Percentiles rank a stretch among this genome's conserved stretches.
Conservation (phyloP, 495 filamentous ascomycete genomes). For the Aspergillus campestris region DNA sequence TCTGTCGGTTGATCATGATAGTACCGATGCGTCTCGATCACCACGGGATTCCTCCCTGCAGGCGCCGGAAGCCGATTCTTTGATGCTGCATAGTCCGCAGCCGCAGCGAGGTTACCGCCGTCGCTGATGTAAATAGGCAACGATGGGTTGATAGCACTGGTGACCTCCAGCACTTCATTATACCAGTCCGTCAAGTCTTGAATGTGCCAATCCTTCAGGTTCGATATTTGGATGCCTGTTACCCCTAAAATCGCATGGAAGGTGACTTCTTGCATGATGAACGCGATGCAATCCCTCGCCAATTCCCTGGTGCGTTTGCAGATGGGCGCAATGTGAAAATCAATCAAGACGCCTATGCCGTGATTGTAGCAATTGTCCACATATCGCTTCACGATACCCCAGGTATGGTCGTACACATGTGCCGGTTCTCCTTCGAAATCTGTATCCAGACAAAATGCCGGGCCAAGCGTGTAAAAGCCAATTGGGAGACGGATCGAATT, state of each 20-base stretch:
- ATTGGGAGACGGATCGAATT: slow-evolving; percentile 49
- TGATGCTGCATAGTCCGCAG: slow-evolving; percentile 26
- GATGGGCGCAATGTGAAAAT: slow-evolving; percentile 45
- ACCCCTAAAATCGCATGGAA: slow-evolving; percentile 30
- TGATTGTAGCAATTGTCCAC: slow-evolving; percentile 26
- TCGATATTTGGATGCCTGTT: slow-evolving; percentile 44
- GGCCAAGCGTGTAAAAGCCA: slow-evolving; percentile 46
- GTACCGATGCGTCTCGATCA: slow-evolving; percentile 50
- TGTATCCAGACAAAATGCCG: slow-evolving; percentile 36
- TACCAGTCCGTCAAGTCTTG: slow-evolving; percentile 47
- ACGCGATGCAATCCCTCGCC: slow-evolving; percentile 29
- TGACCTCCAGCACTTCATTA: slow-evolving; percentile 33
- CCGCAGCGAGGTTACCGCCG: slow-evolving; percentile 37
- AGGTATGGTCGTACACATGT: slow-evolving; percentile 41
- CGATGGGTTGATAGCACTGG: slow-evolving; percentile 32
- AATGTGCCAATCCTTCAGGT: slow-evolving; percentile 39
- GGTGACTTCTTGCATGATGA: slow-evolving; percentile 34
- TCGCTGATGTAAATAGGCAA: slow-evolving; percentile 49
- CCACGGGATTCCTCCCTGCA: slow-evolving; percentile 32
- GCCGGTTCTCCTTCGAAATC: slow-evolving; percentile 32
- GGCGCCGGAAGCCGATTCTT: slow-evolving; percentile 5
- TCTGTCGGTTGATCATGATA: slow-evolving; percentile 39
- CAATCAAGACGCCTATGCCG: slow-evolving; percentile 45
- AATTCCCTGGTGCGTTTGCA: slow-evolving; percentile 23
- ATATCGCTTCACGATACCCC: slow-evolving; percentile 33